These are phyloP conservation scores for Annona squamosa DNA, from an alignment of 164 flowering plant genomes.

Conservation along the genomic window DNA sequence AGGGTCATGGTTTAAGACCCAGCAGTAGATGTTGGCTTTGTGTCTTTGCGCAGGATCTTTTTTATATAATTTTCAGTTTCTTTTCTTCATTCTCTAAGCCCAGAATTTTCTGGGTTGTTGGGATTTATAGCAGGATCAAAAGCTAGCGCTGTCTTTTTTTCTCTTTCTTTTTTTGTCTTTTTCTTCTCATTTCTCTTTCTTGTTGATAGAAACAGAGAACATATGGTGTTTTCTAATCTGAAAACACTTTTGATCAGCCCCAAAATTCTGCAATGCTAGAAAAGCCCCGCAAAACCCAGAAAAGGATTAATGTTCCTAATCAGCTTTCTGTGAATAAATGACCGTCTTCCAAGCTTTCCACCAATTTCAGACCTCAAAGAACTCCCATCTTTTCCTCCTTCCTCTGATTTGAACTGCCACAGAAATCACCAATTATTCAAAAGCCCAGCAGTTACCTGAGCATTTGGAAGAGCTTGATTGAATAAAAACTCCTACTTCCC, in stretches of 20 bases:
- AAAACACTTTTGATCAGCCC: conserved; percentile 1
- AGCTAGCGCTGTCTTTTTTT: not conserved
- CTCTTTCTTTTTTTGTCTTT: too few species aligned
- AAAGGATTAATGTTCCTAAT: not conserved
- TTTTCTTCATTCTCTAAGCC: not conserved
- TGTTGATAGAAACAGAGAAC: not conserved
- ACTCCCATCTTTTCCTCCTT: not conserved
- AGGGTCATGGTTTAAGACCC: not conserved
- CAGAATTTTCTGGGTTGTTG: not conserved
- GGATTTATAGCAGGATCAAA: not conserved
- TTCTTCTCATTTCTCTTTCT: not conserved
- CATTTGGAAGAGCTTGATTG: not conserved
- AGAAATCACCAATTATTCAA: not conserved
- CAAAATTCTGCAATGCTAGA: not conserved
- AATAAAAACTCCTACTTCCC: not conserved
- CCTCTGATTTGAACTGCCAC: not conserved
- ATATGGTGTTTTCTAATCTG: not conserved
- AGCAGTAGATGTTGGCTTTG: not conserved
- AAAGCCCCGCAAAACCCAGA: not conserved
- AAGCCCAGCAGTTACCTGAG: not conserved
- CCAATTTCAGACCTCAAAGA: not conserved
- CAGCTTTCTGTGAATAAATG: not conserved
- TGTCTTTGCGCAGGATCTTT: not conserved
- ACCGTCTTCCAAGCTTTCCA: not conserved
- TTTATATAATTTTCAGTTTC: not conserved